Base-by-base conservation (phyloP, 2,329 filamentous ascomycete species). In the Clarireedia hainanense region DNA sequence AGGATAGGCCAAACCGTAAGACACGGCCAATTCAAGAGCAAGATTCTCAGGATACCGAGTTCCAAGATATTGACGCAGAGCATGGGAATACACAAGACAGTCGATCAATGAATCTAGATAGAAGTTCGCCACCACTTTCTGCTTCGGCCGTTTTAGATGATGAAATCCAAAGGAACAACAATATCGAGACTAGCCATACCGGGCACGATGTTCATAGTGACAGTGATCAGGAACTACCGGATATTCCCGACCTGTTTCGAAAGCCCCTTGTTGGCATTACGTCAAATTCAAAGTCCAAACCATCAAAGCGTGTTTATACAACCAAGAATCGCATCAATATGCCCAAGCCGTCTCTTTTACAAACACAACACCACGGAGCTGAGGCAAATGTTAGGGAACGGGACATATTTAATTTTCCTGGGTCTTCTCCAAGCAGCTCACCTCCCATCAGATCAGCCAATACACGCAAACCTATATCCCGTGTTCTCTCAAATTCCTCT, bases 381-480 rank as follows among this genome's bases (percentile, higher is more conserved):
- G 20, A 50, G 2, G 20, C 27, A 15, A 17, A 24, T 20, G 30
- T 27, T 26, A 47, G 47, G 46, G 37, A 40, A 26, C 34, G 42
- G 55, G 59, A 64, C 48, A 60, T 71, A 15, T 73, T 72, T 51
- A 66, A 74, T 56, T 63, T 71, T 50, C 72, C 71, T 37, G 67
- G 64, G n/a, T 74, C 73, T 6, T 72, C 72, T 6, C 63, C 67
- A 49, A 73, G 71, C 12, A 73, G 70, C 47, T 70, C 72, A 14
- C 67, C 64, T 15, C 34, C 57, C 12, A 48, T 54, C 47, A 52
- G 37, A 12, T 43, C 51, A 15, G 42, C 37, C 14, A 36, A 17
- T 30, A 20, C 27, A 43, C 49, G 49, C 43, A 36, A 20, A 17
- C 42, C 57, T 24, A 47, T 58, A 7, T 61, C 63, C 55, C 58